Conservation (phyloP, 2,329 filamentous ascomycete species). For the Fusarium lateritium region DNA sequence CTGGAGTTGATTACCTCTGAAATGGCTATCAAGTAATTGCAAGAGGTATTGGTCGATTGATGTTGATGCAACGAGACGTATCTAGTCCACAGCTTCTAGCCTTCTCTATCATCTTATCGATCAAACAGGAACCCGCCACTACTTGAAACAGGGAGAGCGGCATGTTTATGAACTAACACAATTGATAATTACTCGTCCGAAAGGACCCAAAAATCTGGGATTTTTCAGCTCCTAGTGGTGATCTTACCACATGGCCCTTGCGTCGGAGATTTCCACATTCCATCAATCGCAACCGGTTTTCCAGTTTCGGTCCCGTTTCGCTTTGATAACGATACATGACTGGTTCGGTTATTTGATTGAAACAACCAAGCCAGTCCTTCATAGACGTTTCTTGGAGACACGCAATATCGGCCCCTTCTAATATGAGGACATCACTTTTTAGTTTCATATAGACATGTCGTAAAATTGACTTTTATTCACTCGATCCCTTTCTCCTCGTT, state of each 20-base stretch:
- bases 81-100: no score
- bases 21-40: not conserved
- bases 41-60: no score
- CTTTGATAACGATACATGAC: not conserved
- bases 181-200: not conserved
- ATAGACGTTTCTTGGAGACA: not conserved
- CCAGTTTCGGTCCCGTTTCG: slow-evolving; percentile 8
- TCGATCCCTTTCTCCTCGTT: not conserved
- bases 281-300: slow-evolving; percentile 1
- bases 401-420: not conserved
- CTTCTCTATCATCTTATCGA: no score
- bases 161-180: not conserved
- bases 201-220: not conserved
- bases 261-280: not conserved
- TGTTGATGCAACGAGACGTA: no score
- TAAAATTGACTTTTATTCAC: not conserved
- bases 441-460: not conserved
- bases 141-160: not conserved
- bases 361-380: slow-evolving; percentile 3
- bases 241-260: not conserved
- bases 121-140: no score
- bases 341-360: not conserved
- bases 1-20: no score
- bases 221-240: not conserved
- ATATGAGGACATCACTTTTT: not conserved